Conservation (phyloP, 148 eudicot species). For the Nepenthes mirabilis region DNA sequence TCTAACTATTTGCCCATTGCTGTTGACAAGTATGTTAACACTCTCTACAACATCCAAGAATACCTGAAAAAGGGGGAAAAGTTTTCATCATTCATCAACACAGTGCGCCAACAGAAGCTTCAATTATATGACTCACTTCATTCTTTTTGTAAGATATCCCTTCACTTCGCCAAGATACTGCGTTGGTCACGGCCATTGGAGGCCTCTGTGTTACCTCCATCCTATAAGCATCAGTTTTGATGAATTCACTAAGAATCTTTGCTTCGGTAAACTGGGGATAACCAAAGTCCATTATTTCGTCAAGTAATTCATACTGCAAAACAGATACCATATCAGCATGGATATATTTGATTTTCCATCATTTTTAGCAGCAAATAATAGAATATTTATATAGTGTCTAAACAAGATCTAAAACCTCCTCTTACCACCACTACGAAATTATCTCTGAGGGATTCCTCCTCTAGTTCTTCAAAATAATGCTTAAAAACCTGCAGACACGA, state of each 20-base stretch:
- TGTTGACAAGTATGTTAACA: constrained; percentile 92
- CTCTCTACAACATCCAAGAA: constrained; percentile 98
- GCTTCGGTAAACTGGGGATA: constrained; percentile 98
- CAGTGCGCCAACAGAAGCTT: neutral
- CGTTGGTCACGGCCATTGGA: constrained; percentile 99
- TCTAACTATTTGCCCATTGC: constrained; percentile 87
- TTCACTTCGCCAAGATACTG: constrained; percentile 99
- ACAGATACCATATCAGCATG: neutral
- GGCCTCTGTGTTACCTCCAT: constrained; percentile 97
- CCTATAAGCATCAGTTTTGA: constrained; percentile 90
- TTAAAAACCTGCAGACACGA: constrained; percentile 63
- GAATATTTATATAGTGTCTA: neutral
- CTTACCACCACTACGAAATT: constrained; percentile 96
- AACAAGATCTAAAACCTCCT: neutral
- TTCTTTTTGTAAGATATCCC: constrained; percentile 84
- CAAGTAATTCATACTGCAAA: constrained; percentile 82
- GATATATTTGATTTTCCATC: constrained; percentile 1
- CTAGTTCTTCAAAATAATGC: constrained; percentile 88
- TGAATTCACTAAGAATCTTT: constrained; percentile 86
- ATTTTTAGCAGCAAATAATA: constrained; percentile 1
- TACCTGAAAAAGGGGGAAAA: constrained; percentile 30
- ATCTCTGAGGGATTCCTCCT: constrained; percentile 95
- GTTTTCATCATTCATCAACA: neutral
- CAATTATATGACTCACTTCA: constrained; percentile 39
- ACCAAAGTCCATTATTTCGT: constrained; percentile 99